A percentile compares a stretch with the other conserved stretches of the same genome.
phyloP scores from a whole-genome alignment of 441 rosid genomes.

The Dalechampia spathulata region DNA sequence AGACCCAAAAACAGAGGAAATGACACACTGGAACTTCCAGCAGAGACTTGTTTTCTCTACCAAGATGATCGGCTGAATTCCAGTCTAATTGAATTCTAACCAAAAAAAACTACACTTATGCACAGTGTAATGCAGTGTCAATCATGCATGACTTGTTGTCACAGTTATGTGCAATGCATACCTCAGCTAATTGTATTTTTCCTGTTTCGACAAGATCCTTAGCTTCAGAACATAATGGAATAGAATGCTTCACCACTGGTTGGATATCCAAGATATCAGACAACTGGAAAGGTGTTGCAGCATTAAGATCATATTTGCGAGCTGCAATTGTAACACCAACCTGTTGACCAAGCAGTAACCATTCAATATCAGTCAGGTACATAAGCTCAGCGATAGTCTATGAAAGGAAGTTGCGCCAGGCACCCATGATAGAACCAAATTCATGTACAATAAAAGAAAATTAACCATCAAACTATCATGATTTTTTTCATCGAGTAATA shows the following conservation, averaged over 20 bases:
- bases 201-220: conserved; percentile 93
- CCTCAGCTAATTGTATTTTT: conserved; percentile 94
- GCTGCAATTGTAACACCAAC: conserved; percentile 83
- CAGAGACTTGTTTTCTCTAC: background rate
- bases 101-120: too few species aligned
- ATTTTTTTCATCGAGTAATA: too few species aligned
- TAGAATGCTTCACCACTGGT: conserved; percentile 94
- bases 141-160: background rate
- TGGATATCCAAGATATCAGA: conserved; percentile 80
- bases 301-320: conserved; percentile 69
- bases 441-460: too few species aligned
- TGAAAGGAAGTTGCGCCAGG: too few species aligned
- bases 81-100: background rate
- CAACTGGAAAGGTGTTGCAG: conserved; percentile 61
- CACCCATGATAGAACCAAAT: too few species aligned
- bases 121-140: too few species aligned
- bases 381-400: background rate
- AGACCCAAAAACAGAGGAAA: too few species aligned
- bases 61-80: background rate
- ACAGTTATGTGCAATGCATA: conserved; percentile 20
- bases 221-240: conserved; percentile 92
- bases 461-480: too few species aligned
- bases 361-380: conserved; percentile 6
- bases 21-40: too few species aligned
- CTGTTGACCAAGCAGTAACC: conserved; percentile 31